phyloP scores from a whole-genome alignment of 2,329 filamentous ascomycete genomes.

The Colletotrichum falcatum region DNA sequence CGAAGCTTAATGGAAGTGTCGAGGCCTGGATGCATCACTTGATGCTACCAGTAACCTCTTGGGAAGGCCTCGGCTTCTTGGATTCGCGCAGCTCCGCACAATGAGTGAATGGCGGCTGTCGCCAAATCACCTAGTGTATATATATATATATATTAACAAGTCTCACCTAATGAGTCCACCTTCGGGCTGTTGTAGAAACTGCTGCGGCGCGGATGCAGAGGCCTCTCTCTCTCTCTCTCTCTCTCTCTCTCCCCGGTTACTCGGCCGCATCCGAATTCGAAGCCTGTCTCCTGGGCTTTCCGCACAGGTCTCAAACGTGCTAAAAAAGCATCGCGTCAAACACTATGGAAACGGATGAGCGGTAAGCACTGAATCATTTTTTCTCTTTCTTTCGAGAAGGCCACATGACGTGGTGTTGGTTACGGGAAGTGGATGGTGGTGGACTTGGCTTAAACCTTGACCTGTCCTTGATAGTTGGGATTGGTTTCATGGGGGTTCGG shows the following conservation, averaged over 20 bases:
- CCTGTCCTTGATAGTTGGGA: background rate
- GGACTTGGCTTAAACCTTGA: background rate
- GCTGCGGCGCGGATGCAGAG: background rate
- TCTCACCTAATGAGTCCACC: background rate
- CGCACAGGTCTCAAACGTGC: background rate
- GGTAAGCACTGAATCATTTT: background rate
- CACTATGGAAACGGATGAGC: background rate
- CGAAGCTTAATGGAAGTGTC: background rate
- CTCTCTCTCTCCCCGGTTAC: background rate
- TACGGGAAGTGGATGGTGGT: background rate
- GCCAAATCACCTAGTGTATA: too few relatives aligned
- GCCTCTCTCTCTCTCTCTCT: background rate
- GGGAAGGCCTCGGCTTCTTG: background rate
- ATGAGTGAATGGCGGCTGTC: background rate
- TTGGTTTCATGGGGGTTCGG: background rate
- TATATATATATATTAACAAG: background rate
- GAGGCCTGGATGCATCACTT: background rate
- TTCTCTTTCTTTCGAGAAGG: too few relatives aligned
- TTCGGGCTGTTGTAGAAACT: too few relatives aligned
- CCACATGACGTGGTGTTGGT: background rate
- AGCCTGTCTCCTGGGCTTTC: background rate
- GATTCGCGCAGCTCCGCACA: background rate
- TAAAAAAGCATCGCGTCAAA: background rate
- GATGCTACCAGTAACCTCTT: background rate
- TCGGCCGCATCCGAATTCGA: background rate